Base-by-base conservation (phyloP, 495 filamentous ascomycete genomes). In the Friedmanniomyces simplex region DNA sequence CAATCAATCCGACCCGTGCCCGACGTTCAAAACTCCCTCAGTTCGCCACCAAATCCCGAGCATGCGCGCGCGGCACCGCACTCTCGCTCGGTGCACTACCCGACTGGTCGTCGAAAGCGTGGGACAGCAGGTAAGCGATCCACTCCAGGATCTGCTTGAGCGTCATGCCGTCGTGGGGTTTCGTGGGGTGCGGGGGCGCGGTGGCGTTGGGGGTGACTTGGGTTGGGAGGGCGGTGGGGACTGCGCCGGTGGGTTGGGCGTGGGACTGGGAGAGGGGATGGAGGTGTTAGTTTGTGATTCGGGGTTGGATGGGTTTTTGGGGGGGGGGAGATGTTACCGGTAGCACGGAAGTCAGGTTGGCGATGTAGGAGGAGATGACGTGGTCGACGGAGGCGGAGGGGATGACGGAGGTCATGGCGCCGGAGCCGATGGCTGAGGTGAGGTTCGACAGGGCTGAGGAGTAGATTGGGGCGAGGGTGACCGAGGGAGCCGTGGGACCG, bases 81-180 rank as follows among this genome's bases (percentile, higher is more conserved):
- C 30, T 20, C 2, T 6, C 49, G 13, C 49, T 25, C 3, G 20
- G 11, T 34, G 34, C 20, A 5, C 21, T 32, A 22, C 20, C 37
- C n/a, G n/a, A n/a, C n/a, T 51, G 25, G 21, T 51, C 46, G 18
- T 30, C 28, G 43, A 60, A 60, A 1, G 50, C 36, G 20, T 36
- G 20, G 16, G 39, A 28, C 2, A 60, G 25, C 37, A 60, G 51
- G 50, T 55, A 60, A 1, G 50, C 57, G 45, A 60, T 55, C 57
- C 57, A 60, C 5, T 60, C 47, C 14, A 56, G 34, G 37, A 61
- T 50, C n/a, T 62, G n/a, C 59, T 58, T 58, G 16, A 62, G 41
- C 7, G 37, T 24, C 59, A 58, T 45, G 28, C 53, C 46, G 12
- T 43, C 10, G 48, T 36, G 28, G 1, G 46, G 26, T 11, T 47